phyloP scores from a whole-genome alignment of 495 filamentous ascomycete genomes.

The Trichoderma asperelloides region DNA sequence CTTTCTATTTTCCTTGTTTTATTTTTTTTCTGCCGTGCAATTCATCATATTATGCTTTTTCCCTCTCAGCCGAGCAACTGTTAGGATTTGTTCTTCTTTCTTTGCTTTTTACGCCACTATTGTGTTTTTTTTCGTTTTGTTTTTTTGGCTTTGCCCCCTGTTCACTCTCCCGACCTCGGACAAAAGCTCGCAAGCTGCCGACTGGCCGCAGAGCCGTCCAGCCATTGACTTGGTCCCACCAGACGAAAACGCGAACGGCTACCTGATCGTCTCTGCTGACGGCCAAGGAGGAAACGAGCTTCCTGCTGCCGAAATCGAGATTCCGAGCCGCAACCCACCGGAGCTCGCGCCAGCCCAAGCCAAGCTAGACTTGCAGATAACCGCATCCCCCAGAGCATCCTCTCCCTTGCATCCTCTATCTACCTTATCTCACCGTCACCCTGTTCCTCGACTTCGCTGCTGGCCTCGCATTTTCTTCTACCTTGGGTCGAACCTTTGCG shows the following conservation, averaged over 20 bases:
- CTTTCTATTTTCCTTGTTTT: neutral
- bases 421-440: neutral
- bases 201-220: neutral
- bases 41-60: neutral
- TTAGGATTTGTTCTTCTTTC: neutral
- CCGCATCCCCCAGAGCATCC: no score
- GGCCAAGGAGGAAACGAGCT: neutral
- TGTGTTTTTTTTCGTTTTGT: neutral
- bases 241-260: neutral
- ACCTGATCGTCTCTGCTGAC: neutral
- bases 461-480: neutral
- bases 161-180: slow-evolving; percentile 1
- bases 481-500: neutral
- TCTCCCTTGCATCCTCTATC: neutral
- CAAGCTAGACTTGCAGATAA: neutral
- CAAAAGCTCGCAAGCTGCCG: slow-evolving; percentile 7
- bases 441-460: neutral
- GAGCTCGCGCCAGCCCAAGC: neutral
- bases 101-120: neutral
- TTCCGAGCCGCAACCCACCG: neutral
- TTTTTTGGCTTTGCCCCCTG: neutral
- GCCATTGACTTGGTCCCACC: neutral
- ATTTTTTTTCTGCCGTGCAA: neutral
- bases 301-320: neutral
- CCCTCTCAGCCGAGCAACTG: no score